These are phyloP conservation scores for Samsoniella hepiali DNA, from an alignment of 2,329 filamentous ascomycete species.

Conservation along the genomic window DNA sequence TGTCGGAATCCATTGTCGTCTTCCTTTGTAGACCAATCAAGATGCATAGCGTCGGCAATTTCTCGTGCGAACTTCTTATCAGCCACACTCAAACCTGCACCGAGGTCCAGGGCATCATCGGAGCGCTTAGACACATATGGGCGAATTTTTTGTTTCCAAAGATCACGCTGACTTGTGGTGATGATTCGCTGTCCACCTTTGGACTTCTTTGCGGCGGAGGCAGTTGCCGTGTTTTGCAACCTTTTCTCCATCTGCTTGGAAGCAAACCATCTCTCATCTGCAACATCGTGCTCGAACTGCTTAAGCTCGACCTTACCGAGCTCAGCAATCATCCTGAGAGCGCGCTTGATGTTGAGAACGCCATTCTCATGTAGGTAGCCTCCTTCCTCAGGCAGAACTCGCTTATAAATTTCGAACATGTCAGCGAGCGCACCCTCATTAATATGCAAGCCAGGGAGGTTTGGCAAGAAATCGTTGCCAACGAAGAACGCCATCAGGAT, in stretches of 20 bases:
- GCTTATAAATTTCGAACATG: slow-evolving; percentile 97
- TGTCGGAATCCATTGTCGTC: slow-evolving; percentile 54
- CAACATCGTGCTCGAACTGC: slow-evolving; percentile 88
- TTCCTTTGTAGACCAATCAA: slow-evolving; percentile 56
- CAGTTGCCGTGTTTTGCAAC: slow-evolving; percentile 53
- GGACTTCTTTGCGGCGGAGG: slow-evolving; percentile 46
- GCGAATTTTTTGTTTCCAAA: slow-evolving; percentile 78
- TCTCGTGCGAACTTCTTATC: slow-evolving; percentile 94
- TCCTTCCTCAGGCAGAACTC: slow-evolving; percentile 77
- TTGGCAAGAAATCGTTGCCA: slow-evolving; percentile 97
- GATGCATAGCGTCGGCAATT: slow-evolving; percentile 62
- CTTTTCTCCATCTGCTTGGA: slow-evolving; percentile 76
- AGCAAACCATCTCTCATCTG: slow-evolving; percentile 88
- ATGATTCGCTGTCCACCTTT: slow-evolving; percentile 65
- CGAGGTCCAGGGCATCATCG: slow-evolving; percentile 66
- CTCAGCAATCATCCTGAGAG: slow-evolving; percentile 75
- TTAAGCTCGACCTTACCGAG: slow-evolving; percentile 83
- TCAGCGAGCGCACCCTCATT: slow-evolving; percentile 95
- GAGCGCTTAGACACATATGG: slow-evolving; percentile 73
- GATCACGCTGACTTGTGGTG: slow-evolving; percentile 72
- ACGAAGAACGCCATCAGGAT: slow-evolving; percentile 99
- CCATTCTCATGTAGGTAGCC: slow-evolving; percentile 97
- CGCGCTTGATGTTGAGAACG: slow-evolving; percentile 79
- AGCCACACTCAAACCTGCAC: slow-evolving; percentile 68
- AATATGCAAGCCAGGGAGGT: slow-evolving; percentile 93